These are phyloP conservation scores for Globisporangium paddicum DNA, from an alignment of 352 stramenopile genomes.

Conservation along the genomic window DNA sequence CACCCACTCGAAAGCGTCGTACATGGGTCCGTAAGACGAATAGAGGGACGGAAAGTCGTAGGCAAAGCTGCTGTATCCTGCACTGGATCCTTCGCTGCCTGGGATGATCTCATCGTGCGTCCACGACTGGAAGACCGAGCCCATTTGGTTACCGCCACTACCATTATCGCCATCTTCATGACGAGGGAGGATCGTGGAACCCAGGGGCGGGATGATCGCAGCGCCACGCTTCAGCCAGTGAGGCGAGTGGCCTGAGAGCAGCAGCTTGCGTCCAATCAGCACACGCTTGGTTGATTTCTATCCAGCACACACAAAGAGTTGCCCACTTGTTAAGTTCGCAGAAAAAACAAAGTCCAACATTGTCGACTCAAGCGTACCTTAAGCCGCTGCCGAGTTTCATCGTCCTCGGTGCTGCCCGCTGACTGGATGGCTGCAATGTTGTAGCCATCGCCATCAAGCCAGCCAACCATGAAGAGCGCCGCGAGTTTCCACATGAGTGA, in stretches of 20 bases:
- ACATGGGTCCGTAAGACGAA: background rate
- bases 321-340: background rate
- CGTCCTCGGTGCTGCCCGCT: conserved; percentile 20
- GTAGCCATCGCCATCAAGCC: conserved; percentile 16
- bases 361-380: conserved; percentile 1
- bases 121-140: conserved; percentile 18
- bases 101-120: conserved; percentile 14
- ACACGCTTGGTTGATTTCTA: conserved; percentile 12
- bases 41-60: conserved; percentile 11
- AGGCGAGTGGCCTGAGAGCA: conserved; percentile 9
- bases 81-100: background rate
- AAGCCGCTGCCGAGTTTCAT: conserved; percentile 18
- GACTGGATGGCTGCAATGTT: background rate
- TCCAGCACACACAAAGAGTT: background rate
- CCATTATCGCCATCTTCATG: background rate
- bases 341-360: background rate
- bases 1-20: conserved; percentile 16
- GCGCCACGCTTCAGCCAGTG: conserved; percentile 25
- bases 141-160: background rate
- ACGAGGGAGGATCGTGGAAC: conserved; percentile 23
- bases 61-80: conserved; percentile 8
- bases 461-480: conserved; percentile 39
- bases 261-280: conserved; percentile 12
- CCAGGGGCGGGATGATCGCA: conserved; percentile 30
- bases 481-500: conserved; percentile 51